A percentile compares a stretch with the other conserved stretches of the same genome.
These are phyloP conservation scores for Trapa bicornis DNA, from an alignment of 345 rosid species.

Conservation along the genomic window DNA sequence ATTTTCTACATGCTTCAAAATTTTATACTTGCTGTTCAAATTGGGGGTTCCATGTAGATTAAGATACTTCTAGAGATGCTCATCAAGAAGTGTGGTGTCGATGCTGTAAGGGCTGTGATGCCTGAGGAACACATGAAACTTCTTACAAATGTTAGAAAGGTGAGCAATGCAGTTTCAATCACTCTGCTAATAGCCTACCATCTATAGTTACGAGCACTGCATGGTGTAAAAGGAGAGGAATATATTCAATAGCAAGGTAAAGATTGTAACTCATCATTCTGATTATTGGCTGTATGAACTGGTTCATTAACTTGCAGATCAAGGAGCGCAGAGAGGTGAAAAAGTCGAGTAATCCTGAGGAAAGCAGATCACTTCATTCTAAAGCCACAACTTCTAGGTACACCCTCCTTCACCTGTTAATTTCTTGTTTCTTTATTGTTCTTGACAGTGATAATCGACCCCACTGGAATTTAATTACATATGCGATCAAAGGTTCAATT, in stretches of 20 bases:
- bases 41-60: conserved; percentile 28
- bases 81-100: conserved; percentile 76
- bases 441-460: too few species aligned
- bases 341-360: conserved; percentile 43
- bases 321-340: conserved; percentile 72
- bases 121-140: conserved; percentile 95
- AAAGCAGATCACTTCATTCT: conserved; percentile 53
- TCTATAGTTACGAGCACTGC: neutral
- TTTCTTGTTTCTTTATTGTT: neutral
- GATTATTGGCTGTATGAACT: neutral
- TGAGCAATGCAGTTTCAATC: conserved; percentile 10
- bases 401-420: neutral
- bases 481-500: too few species aligned
- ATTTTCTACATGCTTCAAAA: neutral
- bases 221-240: neutral
- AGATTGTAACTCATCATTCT: neutral
- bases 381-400: conserved; percentile 76
- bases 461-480: too few species aligned
- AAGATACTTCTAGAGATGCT: conserved; percentile 95
- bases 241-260: neutral
- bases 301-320: conserved; percentile 24
- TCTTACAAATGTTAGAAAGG: conserved; percentile 90
- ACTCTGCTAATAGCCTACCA: neutral
- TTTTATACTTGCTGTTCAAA: neutral
- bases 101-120: conserved; percentile 93